Conservation (phyloP, 305 asterid species). For the Lippia alba region DNA sequence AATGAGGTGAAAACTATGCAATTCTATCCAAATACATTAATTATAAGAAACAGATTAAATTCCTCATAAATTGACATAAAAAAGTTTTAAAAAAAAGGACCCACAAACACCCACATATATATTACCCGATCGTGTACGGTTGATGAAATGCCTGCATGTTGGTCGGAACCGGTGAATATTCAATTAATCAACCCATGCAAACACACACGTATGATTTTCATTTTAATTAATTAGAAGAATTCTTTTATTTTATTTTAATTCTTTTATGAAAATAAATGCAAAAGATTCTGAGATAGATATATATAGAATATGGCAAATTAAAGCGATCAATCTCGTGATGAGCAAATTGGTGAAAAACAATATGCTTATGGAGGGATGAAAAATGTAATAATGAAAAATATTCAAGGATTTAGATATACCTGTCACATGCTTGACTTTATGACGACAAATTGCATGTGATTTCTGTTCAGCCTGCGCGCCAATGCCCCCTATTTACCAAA, state of each 20-base stretch:
- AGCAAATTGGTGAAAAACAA: neutral
- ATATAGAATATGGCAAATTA: too few species aligned
- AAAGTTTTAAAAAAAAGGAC: too few species aligned
- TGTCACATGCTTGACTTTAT: constrained; percentile 34
- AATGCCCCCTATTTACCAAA: neutral
- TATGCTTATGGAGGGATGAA: neutral
- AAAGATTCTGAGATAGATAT: too few species aligned
- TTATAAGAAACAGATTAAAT: too few species aligned
- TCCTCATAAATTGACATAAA: too few species aligned
- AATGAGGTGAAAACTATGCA: too few species aligned
- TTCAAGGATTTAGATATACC: constrained; percentile 10
- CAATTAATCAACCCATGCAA: neutral
- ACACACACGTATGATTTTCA: neutral
- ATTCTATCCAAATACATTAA: too few species aligned
- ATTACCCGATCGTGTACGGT: constrained; percentile 21
- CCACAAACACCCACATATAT: too few species aligned
- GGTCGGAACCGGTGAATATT: constrained; percentile 28
- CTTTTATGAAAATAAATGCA: too few species aligned
- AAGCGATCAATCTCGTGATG: too few species aligned
- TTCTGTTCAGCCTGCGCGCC: constrained; percentile 3
- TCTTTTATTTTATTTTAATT: too few species aligned
- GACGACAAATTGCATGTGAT: constrained; percentile 36
- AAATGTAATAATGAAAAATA: neutral
- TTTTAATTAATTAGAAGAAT: neutral
- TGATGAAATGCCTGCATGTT: constrained; percentile 37